These are phyloP conservation scores for Luzula sylvatica DNA, from an alignment of 176 grass and related monocot species.

Conservation along the genomic window DNA sequence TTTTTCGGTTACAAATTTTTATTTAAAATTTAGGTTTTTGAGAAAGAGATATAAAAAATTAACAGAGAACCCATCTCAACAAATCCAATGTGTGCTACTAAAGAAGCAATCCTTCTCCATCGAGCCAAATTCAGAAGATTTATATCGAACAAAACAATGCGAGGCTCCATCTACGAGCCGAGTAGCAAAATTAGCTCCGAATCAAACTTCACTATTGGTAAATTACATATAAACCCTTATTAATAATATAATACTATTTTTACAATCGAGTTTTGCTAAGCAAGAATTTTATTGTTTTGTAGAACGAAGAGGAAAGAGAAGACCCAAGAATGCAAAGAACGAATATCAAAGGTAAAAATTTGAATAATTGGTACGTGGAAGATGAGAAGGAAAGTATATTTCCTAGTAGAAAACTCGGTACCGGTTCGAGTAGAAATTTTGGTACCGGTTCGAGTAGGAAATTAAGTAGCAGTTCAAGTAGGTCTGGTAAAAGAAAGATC, in stretches of 20 bases:
- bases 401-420: slow-evolving; percentile 39
- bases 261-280: not conserved
- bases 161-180: slow-evolving; percentile 41
- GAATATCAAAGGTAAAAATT: slow-evolving; percentile 6
- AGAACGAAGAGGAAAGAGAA: slow-evolving; percentile 35
- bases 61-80: slow-evolving; percentile 17
- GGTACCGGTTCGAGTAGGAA: slow-evolving; percentile 29
- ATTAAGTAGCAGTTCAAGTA: slow-evolving; percentile 21
- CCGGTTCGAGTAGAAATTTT: slow-evolving; percentile 42
- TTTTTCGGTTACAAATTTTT: not conserved
- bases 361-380: slow-evolving; percentile 3
- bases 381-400: slow-evolving; percentile 31
- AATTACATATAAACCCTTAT: not conserved
- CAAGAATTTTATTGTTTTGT: slow-evolving; percentile 6
- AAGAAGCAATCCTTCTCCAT: slow-evolving; percentile 20
- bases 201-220: slow-evolving; percentile 49
- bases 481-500: slow-evolving; percentile 45
- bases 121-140: not conserved
- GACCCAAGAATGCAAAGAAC: slow-evolving; percentile 5
- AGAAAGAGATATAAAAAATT: slow-evolving; percentile 34
- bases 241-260: not conserved
- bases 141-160: not conserved
- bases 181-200: slow-evolving; percentile 26
- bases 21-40: slow-evolving; percentile 40
- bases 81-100: slow-evolving; percentile 17